Conservation (phyloP, 495 filamentous ascomycete species). For the Xylaria cubensis region DNA sequence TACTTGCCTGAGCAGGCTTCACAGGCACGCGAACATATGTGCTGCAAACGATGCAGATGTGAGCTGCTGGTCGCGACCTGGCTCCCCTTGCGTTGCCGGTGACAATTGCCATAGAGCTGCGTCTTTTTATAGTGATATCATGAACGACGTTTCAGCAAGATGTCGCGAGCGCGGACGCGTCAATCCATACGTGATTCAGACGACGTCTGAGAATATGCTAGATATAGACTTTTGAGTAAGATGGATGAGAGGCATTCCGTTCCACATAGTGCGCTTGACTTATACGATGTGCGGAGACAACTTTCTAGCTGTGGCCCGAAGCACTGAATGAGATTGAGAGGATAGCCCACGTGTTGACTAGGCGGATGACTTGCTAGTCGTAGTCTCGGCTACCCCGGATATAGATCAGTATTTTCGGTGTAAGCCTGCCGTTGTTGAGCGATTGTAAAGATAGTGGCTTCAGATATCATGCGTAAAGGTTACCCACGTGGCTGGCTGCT, state of each 20-base stretch:
- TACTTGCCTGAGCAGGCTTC: not conserved
- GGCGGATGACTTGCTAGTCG: not conserved
- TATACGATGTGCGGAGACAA: not conserved
- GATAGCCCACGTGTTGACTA: not conserved
- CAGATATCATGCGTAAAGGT: too few relatives aligned
- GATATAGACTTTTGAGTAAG: not conserved
- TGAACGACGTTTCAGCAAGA: not conserved
- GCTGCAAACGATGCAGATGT: not conserved
- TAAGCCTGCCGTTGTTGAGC: not conserved
- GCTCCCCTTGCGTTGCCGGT: not conserved
- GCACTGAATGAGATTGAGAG: not conserved
- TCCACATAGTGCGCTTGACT: not conserved
- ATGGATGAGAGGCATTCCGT: not conserved
- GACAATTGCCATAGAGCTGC: not conserved
- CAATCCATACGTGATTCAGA: not conserved
- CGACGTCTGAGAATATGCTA: not conserved
- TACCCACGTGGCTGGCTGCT: too few relatives aligned
- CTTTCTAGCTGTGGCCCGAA: not conserved
- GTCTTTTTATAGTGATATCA: not conserved
- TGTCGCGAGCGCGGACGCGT: not conserved
- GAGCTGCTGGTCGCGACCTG: not conserved
- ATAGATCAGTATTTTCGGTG: not conserved
- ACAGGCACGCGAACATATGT: not conserved
- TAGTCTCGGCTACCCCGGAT: not conserved
- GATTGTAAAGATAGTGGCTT: not conserved